Evolutionary conservation across 2,329 filamentous ascomycete species (phyloP), one percentile per base, ranked within the genome.

Genomic region (Clarireedia hainanense): DNA sequence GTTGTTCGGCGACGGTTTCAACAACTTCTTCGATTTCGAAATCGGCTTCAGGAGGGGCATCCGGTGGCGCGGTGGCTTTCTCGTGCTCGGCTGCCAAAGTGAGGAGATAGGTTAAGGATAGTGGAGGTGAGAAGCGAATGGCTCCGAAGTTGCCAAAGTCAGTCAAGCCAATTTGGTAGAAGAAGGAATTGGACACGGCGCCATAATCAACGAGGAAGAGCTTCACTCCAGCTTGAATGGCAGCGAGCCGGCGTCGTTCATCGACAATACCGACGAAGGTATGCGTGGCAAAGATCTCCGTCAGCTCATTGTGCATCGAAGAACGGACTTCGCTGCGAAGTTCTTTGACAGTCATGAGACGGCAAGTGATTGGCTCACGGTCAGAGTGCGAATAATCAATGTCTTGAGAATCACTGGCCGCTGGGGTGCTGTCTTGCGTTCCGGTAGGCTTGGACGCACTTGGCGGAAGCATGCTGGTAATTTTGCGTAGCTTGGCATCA

Each of bases 191-290:
- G 69, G 84, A 88, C 1, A 88, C 75, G 68, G 92, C 84, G 10
- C 91, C 94, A 67, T 99, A 99, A 71, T 99, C 94, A 52, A 99
- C 79, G 23, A 99, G 80, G 70, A 88, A 96, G 6, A 99, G 80
- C 68, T 91, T 95, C 7, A 97, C 87, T 14, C 92, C 94, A 37
- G 89, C 85, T 72, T 99, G 94, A 39, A 99, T 88, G 15, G 94
- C 91, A n/a, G 85, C 91, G 12, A 99, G 81, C 10, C 94, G 88
- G 50, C 90, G 85, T 42, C 80, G 81, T 66, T 92, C 88, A 67
- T 99, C 94, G 1, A 97, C 89, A 26, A 99, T 78, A 2, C 94
- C 94, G 48, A 99, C 89, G 69, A 96, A 99, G 1, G 89, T 96
- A 68, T 95, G 91, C 20, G 84, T 85, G 12, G 88, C 84, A 64